These are phyloP conservation scores for Rhodotorula mucilaginosa DNA, from an alignment of 1,284 basidiomycete species.

Conservation along the genomic window DNA sequence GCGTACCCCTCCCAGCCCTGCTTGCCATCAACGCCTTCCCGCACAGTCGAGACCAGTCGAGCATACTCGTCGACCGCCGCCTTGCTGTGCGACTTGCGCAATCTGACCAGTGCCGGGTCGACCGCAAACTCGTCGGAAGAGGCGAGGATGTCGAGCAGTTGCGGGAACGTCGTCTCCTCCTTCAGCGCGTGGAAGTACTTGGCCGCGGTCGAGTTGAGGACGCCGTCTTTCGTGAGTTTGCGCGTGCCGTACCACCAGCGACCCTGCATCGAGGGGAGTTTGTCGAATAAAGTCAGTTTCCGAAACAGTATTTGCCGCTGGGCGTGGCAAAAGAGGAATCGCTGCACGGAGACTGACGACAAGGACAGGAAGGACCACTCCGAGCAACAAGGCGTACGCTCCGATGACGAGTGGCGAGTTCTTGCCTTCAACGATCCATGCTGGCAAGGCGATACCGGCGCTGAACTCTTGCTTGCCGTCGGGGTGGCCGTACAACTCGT, in stretches of 20 bases:
- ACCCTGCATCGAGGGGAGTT: constrained; percentile 55
- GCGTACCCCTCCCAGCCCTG: constrained; percentile 37
- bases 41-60: constrained; percentile 27
- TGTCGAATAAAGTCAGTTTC: too few species aligned
- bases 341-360: constrained; percentile 58
- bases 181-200: constrained; percentile 82
- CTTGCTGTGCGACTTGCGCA: constrained; percentile 31
- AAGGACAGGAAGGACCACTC: constrained; percentile 78
- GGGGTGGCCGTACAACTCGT: constrained; percentile 87
- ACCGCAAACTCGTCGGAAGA: constrained; percentile 69
- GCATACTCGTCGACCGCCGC: constrained; percentile 37
- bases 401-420: constrained; percentile 90
- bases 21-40: constrained; percentile 48
- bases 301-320: neutral
- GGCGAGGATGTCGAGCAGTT: constrained; percentile 72
- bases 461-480: constrained; percentile 93
- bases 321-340: too few species aligned
- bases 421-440: constrained; percentile 88
- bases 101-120: constrained; percentile 26
- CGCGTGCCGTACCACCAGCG: constrained; percentile 98
- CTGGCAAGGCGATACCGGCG: constrained; percentile 93
- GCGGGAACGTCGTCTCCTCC: constrained; percentile 73
- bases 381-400: constrained; percentile 82
- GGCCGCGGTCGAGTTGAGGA: constrained; percentile 78
- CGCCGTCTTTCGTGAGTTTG: constrained; percentile 86